These are phyloP conservation scores for Blepharisma stoltei DNA, from an alignment of 73 alveolate species.

Conservation along the genomic window DNA sequence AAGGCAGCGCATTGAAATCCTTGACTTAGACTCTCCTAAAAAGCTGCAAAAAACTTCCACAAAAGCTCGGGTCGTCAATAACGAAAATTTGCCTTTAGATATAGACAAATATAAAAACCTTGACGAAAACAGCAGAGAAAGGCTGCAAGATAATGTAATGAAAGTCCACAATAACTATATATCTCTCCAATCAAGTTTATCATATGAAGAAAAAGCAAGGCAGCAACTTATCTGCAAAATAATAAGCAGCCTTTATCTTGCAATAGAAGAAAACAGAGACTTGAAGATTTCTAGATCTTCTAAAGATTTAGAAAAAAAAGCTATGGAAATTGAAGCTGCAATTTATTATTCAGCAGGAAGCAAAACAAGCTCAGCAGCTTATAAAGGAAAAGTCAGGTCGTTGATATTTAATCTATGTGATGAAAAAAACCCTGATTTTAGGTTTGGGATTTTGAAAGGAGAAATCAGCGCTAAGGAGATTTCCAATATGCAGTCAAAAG, in stretches of 20 bases:
- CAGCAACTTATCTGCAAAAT: background rate
- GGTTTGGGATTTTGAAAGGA: conserved; percentile 1
- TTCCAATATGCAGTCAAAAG: conserved; percentile 1
- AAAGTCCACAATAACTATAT: background rate
- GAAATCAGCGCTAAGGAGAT: background rate
- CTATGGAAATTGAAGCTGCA: conserved; percentile 15
- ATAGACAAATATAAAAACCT: conserved; percentile 3
- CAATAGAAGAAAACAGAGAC: background rate
- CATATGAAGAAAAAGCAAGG: conserved; percentile 24
- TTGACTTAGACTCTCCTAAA: conserved; percentile 2
- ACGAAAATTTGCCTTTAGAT: conserved; percentile 1
- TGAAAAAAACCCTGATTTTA: conserved; percentile 22
- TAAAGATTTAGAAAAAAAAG: background rate
- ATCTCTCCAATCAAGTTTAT: background rate
- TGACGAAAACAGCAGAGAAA: background rate
- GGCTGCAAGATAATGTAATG: background rate
- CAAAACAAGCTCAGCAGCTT: conserved; percentile 1
- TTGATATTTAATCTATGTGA: background rate
- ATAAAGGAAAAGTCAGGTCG: background rate
- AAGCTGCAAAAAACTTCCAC: background rate
- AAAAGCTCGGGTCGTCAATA: no score
- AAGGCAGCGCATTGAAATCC: background rate
- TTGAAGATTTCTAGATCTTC: background rate
- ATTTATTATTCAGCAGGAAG: background rate
- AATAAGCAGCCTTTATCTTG: background rate